Base-by-base conservation (phyloP, 2,329 filamentous ascomycete species). In the Cucurbitaria berberidis region DNA sequence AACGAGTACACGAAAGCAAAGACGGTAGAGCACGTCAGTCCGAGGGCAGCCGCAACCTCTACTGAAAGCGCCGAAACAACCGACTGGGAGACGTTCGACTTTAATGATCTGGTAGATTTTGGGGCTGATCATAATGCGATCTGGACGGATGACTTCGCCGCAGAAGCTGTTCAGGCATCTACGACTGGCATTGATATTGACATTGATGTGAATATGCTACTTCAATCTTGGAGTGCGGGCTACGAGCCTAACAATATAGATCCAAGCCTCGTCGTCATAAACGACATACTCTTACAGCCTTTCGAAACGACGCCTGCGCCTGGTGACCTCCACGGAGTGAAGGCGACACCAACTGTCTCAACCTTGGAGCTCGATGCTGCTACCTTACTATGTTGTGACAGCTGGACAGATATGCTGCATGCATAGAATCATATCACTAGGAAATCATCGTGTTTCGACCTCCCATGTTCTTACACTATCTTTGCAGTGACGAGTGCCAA, bases 1-100 rank as follows among this genome's bases (percentile, higher is more conserved):
- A 80, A 78, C 22, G 75, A 77, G 53, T 79, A 76, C 59, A 68
- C 67, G 21, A 66, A 68, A 32, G 47, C 49, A 27, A 60, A 59
- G 29, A 56, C 57, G 39, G 34, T 32, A 21, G 50, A 61, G 18
- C 51, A 57, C 22, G 51, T 26, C 32, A 58, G 42, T 41, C 44
- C 45, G 26, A 57, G 44, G 22, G 30, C 51, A 26, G 38, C 43
- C 1, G 45, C 55, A n/a, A 29, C 38, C 4, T 48, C 55, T 30
- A 46, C 42, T 1, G 46, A 50, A 15, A 49, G 56, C 10, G 18
- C 43, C 1, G 52, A 60, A 3, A 22, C 44, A 8, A 57, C 61
- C 24, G 48, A 66, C 32, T 53, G 62, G 48, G 63, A 68, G 15
- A 52, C 26, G 1, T 65, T 71, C 41, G 58, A 69, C 34, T 69